Percentiles rank a stretch among this genome's conserved stretches.
These are phyloP conservation scores for Annona squamosa DNA, from an alignment of 164 flowering plant genomes.

Conservation along the genomic window DNA sequence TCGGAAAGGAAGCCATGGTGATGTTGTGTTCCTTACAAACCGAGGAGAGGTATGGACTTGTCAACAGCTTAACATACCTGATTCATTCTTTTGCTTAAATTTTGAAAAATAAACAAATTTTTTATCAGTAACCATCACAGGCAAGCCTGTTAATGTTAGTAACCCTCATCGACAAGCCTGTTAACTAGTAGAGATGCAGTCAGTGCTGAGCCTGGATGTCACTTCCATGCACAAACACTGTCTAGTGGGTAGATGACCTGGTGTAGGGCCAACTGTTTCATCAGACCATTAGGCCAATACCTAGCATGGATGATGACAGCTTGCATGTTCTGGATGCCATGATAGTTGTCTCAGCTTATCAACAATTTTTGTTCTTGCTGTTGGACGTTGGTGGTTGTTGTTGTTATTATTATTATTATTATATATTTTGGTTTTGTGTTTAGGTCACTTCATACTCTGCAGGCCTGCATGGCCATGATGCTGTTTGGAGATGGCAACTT, in stretches of 20 bases:
- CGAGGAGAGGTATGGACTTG: conserved; percentile 81
- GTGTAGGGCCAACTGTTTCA: not conserved
- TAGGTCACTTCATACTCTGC: conserved; percentile 95
- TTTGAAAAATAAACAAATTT: not conserved
- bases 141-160: not conserved
- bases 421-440: conserved; percentile 7
- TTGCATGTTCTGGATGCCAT: not conserved
- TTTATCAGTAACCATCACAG: not conserved
- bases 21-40: conserved; percentile 86
- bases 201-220: not conserved
- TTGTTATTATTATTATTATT: not conserved
- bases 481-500: conserved; percentile 91
- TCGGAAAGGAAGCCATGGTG: conserved; percentile 94
- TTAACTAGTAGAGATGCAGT: not conserved
- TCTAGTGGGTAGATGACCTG: not conserved
- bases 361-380: not conserved
- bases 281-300: no score
- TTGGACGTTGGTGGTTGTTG: no score
- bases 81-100: not conserved
- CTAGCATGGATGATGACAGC: not conserved
- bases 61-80: not conserved
- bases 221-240: not conserved
- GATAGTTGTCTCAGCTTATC: not conserved
- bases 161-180: no score
- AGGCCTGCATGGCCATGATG: conserved; percentile 84